Base-by-base conservation (phyloP, 2,329 filamentous ascomycete genomes). In the Monosporascus sp. region DNA sequence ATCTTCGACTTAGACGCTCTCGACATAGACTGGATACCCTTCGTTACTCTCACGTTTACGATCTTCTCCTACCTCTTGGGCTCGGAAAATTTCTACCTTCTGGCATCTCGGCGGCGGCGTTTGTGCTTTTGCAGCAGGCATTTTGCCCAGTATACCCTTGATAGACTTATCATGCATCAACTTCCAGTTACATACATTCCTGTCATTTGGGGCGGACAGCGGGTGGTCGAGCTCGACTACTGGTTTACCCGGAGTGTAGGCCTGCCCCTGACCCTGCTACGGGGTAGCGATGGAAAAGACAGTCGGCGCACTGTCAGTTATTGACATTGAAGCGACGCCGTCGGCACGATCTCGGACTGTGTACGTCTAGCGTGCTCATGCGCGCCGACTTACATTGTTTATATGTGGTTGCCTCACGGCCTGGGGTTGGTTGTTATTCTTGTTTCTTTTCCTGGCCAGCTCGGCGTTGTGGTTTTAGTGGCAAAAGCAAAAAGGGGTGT, bases 11-110 rank as follows among this genome's bases (percentile, higher is more conserved):
- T 63, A 65, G 62, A 63, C 27, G 53, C 56, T 47, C 56, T 58
- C 54, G 59, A 54, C 60, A 65, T 66, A 66, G 64, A 66, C 62
- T 65, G 64, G 63, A 66, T 66, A 66, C 64, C 63, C 64, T 51
- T 51, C 48, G 50, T 54, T 54, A 49, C 46, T 57, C 54, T 53
- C 51, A 52, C 50, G 51, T 54, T 51, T 60, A 62, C 50, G 60
- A 51, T 55, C 48, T 47, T 52, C 53, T 50, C 45, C 38, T 53
- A 48, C 53, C 49, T 61, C 58, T 50, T 62, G 55, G 63, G 56
- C 55, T 62, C 58, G 61, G 62, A 63, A 66, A 61, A 61, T 62
- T 62, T 57, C 59, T 59, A 57, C 46, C 52, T 62, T 59, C 46
- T 46, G 61, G 56, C 58, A 61, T 59, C 57, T 58, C 57, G 54